Evolutionary conservation across 305 asterid species (phyloP).

Genomic region (Fraxinus xanthoxyloides): DNA sequence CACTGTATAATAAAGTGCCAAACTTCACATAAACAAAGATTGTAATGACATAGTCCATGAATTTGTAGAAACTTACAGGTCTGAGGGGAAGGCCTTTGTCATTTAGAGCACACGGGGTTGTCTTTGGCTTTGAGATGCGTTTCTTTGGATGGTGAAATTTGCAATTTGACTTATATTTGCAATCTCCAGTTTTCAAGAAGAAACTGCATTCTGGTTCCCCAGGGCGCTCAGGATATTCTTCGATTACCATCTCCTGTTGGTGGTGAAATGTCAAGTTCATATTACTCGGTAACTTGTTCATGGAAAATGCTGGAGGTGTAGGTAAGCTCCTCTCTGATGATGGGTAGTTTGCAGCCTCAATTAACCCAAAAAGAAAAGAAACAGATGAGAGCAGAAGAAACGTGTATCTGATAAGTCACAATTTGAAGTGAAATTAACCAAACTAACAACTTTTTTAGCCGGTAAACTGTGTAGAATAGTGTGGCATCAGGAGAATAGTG

Average conservation of each 20-base stretch:
- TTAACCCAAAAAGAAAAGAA: slow-evolving; percentile 21
- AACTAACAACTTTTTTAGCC: not conserved
- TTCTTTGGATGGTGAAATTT: slow-evolving; percentile 88
- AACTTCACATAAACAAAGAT: not conserved
- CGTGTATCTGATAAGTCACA: not conserved
- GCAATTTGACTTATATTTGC: slow-evolving; percentile 83
- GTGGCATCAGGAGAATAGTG: not conserved
- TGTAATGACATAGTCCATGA: not conserved
- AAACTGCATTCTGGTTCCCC: slow-evolving; percentile 89
- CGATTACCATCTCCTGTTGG: slow-evolving; percentile 43
- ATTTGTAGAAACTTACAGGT: slow-evolving; percentile 62
- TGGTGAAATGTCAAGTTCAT: slow-evolving; percentile 45
- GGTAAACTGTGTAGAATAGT: not conserved
- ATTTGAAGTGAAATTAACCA: not conserved
- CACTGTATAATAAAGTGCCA: not conserved
- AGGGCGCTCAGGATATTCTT: slow-evolving; percentile 87
- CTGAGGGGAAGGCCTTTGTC: slow-evolving; percentile 94
- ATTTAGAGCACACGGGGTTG: slow-evolving; percentile 46
- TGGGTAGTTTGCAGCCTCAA: slow-evolving; percentile 59
- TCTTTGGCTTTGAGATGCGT: slow-evolving; percentile 39
- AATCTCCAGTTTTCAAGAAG: slow-evolving; percentile 85
- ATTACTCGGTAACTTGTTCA: slow-evolving; percentile 49
- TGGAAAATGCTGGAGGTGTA: slow-evolving; percentile 81
- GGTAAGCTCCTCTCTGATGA: slow-evolving; percentile 78
- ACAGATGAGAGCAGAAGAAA: slow-evolving; percentile 27